Conservation (phyloP, 345 rosid species). For the Hevea brasiliensis region DNA sequence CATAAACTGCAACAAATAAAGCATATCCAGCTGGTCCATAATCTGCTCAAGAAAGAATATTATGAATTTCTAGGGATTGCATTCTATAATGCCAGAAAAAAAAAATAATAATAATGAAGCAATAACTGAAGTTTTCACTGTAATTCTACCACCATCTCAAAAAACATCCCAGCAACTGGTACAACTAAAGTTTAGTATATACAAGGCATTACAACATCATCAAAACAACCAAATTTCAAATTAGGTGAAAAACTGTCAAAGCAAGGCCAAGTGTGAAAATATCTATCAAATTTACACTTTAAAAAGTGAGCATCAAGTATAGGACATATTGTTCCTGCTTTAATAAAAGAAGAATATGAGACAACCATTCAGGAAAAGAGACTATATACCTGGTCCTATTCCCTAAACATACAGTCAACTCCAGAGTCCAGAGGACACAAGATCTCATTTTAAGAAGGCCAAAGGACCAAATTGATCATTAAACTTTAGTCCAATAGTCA, state of each 20-base stretch:
- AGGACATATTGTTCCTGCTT: background rate
- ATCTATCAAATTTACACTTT: background rate
- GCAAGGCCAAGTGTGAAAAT: background rate
- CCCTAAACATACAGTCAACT: background rate
- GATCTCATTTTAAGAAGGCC: too few relatives aligned
- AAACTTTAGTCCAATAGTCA: background rate
- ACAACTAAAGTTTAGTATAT: background rate
- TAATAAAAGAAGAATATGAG: background rate
- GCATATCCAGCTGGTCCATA: conserved; percentile 97
- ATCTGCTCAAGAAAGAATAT: conserved; percentile 46
- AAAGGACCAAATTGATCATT: background rate
- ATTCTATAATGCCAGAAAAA: background rate
- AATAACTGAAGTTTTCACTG: background rate
- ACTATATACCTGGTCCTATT: background rate
- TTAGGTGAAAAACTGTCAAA: background rate
- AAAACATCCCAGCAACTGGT: background rate
- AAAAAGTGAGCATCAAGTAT: background rate
- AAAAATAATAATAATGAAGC: background rate
- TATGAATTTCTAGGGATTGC: conserved; percentile 2
- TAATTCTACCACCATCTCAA: background rate
- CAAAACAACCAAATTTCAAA: background rate
- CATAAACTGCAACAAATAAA: conserved; percentile 82
- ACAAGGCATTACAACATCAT: background rate
- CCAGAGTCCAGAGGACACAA: background rate
- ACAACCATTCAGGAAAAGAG: background rate